Conservation (phyloP, 768 basidiomycete genomes). For the Leccinum disarticulatum region DNA sequence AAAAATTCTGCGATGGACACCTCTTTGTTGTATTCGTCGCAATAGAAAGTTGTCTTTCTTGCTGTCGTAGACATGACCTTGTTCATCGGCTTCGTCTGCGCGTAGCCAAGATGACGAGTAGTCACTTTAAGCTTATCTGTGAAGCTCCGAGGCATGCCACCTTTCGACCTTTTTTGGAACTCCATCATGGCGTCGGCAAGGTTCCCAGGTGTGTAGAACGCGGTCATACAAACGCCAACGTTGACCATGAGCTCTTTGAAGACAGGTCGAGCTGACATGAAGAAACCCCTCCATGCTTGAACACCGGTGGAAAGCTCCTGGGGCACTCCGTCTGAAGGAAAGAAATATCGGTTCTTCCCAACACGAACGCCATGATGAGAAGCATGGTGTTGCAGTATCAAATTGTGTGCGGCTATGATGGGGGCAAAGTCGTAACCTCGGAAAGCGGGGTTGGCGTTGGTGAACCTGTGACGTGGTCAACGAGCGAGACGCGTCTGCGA, state of each 20-base stretch:
- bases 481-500: not conserved
- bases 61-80: constrained; percentile 42
- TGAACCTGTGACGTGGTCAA: constrained; percentile 34
- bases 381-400: constrained; percentile 46
- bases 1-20: constrained; percentile 69
- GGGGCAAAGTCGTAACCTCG: constrained; percentile 44
- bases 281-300: constrained; percentile 50
- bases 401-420: constrained; percentile 45
- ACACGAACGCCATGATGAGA: constrained; percentile 45
- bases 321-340: constrained; percentile 31
- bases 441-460: constrained; percentile 35
- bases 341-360: constrained; percentile 53
- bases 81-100: constrained; percentile 46
- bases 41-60: constrained; percentile 50
- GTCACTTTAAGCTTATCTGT: constrained; percentile 56
- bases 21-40: constrained; percentile 50
- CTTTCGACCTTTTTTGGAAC: constrained; percentile 43
- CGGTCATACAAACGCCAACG: constrained; percentile 53
- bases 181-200: constrained; percentile 56
- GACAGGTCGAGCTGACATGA: constrained; percentile 49
- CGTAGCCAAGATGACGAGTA: constrained; percentile 56
- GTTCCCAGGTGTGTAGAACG: constrained; percentile 59
- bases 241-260: constrained; percentile 54
- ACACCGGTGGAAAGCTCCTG: constrained; percentile 37
- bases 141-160: constrained; percentile 48